Conservation (phyloP, 1,139 yeast species). For the Suhomyces bolitotheri region DNA sequence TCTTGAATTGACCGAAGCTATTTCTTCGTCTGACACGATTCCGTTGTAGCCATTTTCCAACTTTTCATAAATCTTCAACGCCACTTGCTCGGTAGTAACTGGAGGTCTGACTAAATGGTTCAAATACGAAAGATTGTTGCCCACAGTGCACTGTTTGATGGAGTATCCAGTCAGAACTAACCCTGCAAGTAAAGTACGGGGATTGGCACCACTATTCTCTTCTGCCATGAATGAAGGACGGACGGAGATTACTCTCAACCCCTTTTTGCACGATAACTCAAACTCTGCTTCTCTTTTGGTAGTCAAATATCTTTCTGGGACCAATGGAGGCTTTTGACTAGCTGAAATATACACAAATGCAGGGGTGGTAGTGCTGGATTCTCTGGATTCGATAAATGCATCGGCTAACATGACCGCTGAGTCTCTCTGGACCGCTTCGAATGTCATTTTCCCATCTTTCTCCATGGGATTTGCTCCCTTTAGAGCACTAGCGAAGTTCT, state of each 20-base stretch:
- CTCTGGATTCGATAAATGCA: conserved; percentile 38
- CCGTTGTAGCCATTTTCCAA: conserved; percentile 57
- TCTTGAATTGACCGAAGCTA: conserved; percentile 18
- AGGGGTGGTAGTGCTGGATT: conserved; percentile 24
- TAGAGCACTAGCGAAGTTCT: conserved; percentile 27
- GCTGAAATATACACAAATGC: conserved; percentile 81
- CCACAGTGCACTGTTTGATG: conserved; percentile 41
- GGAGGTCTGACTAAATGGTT: conserved; percentile 61
- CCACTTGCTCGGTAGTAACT: conserved; percentile 69
- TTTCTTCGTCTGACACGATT: conserved; percentile 57
- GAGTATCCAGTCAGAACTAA: conserved; percentile 38
- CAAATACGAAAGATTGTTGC: conserved; percentile 31
- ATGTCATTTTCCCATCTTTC: conserved; percentile 47
- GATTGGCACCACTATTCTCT: conserved; percentile 33
- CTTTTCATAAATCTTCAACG: conserved; percentile 56
- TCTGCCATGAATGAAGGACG: conserved; percentile 88
- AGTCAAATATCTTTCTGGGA: conserved; percentile 68
- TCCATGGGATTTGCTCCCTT: conserved; percentile 57
- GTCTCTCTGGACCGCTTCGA: conserved; percentile 65
- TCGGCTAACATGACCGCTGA: conserved; percentile 70
- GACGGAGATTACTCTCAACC: conserved; percentile 59
- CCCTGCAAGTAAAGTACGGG: conserved; percentile 31
- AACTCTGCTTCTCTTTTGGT: conserved; percentile 79
- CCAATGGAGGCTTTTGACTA: conserved; percentile 63
- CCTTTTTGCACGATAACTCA: conserved; percentile 45